These are phyloP conservation scores for Monosporascus sp. DNA, from an alignment of 2,329 filamentous ascomycete species.

Conservation along the genomic window DNA sequence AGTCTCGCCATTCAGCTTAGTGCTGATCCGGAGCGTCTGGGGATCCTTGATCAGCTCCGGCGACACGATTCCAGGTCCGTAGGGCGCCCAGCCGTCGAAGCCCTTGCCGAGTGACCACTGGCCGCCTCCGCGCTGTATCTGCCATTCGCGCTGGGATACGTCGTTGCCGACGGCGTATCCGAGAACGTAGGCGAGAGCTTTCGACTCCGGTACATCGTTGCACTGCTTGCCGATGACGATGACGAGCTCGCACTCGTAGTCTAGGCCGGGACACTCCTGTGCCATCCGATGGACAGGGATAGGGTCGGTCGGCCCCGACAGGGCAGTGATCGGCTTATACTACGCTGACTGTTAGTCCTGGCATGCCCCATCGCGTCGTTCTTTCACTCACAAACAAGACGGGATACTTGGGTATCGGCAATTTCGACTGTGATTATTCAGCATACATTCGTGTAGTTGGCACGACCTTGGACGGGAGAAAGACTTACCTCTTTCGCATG, in stretches of 20 bases:
- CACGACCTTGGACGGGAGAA: not conserved
- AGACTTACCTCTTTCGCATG: slow-evolving; percentile 59
- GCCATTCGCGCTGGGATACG: slow-evolving; percentile 75
- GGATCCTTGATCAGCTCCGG: slow-evolving; percentile 49
- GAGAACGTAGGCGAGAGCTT: slow-evolving; percentile 66
- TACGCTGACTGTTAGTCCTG: slow-evolving; percentile 12
- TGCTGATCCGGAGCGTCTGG: slow-evolving; percentile 49
- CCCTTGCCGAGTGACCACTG: slow-evolving; percentile 71
- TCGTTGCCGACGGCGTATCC: slow-evolving; percentile 75
- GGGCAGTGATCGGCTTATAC: slow-evolving; percentile 64
- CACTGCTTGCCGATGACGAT: slow-evolving; percentile 65
- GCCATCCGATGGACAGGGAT: slow-evolving; percentile 62
- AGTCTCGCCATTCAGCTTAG: slow-evolving; percentile 52
- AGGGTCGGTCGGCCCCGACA: slow-evolving; percentile 58
- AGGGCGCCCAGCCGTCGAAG: slow-evolving; percentile 71
- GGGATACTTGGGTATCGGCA: slow-evolving; percentile 65
- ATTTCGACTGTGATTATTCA: slow-evolving; percentile 40
- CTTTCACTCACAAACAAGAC: slow-evolving; percentile 56
- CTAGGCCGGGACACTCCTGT: slow-evolving; percentile 60
- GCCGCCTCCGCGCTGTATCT: slow-evolving; percentile 59
- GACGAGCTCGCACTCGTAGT: slow-evolving; percentile 79
- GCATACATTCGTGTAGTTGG: not conserved
- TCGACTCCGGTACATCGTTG: slow-evolving; percentile 56
- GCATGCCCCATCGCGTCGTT: not conserved
- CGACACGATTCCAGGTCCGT: slow-evolving; percentile 65